phyloP scores from a whole-genome alignment of 352 stramenopile species.

The Elongisporangium undulatum region DNA sequence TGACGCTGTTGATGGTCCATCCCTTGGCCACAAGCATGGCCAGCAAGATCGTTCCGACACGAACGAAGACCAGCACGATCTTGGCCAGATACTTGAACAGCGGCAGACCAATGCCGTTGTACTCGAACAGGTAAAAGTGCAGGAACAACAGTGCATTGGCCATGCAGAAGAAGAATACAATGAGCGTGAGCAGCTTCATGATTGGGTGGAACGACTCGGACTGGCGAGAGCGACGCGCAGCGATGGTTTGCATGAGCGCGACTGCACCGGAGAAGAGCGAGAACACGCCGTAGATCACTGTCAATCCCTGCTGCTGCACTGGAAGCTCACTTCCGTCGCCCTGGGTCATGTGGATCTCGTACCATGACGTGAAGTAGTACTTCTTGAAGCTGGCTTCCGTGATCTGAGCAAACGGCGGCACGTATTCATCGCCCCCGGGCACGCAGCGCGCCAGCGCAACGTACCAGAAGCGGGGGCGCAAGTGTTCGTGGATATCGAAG shows the following conservation, averaged over 20 bases:
- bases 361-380: constrained; percentile 82
- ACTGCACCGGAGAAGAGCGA: constrained; percentile 29
- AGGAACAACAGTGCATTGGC: constrained; percentile 51
- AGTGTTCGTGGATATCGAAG: constrained; percentile 59
- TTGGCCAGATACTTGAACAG: constrained; percentile 69
- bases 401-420: constrained; percentile 61
- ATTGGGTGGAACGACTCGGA: constrained; percentile 80
- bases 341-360: constrained; percentile 75
- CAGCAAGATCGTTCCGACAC: constrained; percentile 62
- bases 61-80: constrained; percentile 65
- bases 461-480: constrained; percentile 70
- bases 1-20: constrained; percentile 74
- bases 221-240: constrained; percentile 34
- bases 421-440: constrained; percentile 50
- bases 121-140: constrained; percentile 58
- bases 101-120: constrained; percentile 62
- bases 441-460: constrained; percentile 69
- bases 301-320: constrained; percentile 59
- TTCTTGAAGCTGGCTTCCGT: constrained; percentile 62
- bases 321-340: constrained; percentile 55
- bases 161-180: constrained; percentile 61
- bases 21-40: constrained; percentile 75
- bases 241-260: constrained; percentile 33
- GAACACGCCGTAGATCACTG: constrained; percentile 47
- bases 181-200: constrained; percentile 59